Evolutionary conservation across 192 early-diverging fungal species (phyloP).

Genomic region (Coemansia sp.): DNA sequence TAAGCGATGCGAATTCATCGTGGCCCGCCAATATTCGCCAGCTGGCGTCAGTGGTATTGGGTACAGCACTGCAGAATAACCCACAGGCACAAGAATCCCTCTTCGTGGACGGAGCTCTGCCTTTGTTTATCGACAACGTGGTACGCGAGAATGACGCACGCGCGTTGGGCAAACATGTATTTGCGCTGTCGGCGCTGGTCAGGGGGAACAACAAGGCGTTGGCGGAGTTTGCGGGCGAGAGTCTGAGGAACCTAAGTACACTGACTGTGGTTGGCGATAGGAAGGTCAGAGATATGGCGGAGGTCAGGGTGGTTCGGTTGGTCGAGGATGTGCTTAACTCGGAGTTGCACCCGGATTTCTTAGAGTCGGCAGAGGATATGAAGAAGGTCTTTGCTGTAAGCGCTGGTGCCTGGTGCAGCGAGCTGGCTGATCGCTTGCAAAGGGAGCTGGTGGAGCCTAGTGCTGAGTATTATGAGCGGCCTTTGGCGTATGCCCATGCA

Average conservation of each 20-base stretch:
- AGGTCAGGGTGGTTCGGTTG: conserved; percentile 35
- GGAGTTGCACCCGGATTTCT: conserved; percentile 37
- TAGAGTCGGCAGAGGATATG: background rate
- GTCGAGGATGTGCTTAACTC: conserved; percentile 51
- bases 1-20: conserved; percentile 34
- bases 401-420: conserved; percentile 37
- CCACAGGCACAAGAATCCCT: conserved; percentile 28
- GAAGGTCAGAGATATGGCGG: conserved; percentile 13
- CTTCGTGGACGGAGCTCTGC: conserved; percentile 18
- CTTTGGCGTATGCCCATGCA: conserved; percentile 25
- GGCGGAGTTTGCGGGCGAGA: conserved; percentile 33
- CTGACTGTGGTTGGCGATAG: background rate
- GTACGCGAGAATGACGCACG: conserved; percentile 19
- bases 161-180: conserved; percentile 38
- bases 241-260: conserved; percentile 14
- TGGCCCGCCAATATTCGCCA: conserved; percentile 39
- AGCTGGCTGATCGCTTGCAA: conserved; percentile 24
- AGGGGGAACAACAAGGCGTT: conserved; percentile 43
- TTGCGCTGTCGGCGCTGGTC: conserved; percentile 49
- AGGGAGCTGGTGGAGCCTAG: conserved; percentile 10
- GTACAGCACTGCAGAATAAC: conserved; percentile 62
- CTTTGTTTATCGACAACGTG: conserved; percentile 22
- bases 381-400: background rate
- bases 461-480: conserved; percentile 13
- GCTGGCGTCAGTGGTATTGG: conserved; percentile 58